These are phyloP conservation scores for Neurospora sublineolata DNA, from an alignment of 495 filamentous ascomycete genomes.

Conservation along the genomic window DNA sequence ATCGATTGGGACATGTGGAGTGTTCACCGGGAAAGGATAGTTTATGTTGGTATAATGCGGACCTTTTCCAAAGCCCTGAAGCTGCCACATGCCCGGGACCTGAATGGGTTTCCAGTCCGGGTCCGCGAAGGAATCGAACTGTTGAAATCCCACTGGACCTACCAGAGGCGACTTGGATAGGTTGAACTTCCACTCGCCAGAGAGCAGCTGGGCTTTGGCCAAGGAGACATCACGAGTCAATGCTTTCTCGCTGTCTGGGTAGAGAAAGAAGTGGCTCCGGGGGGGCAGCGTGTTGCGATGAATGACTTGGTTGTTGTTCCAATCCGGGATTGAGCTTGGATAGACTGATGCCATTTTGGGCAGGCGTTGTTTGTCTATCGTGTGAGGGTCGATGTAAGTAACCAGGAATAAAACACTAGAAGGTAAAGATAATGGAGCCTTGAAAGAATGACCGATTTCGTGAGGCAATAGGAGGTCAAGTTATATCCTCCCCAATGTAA, in stretches of 20 bases:
- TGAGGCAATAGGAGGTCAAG: not conserved
- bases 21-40: conserved; percentile 51
- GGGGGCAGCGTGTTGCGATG: conserved; percentile 52
- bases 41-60: conserved; percentile 57
- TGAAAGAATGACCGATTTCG: not conserved
- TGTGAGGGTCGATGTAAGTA: not conserved
- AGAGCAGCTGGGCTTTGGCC: conserved; percentile 35
- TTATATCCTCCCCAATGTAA: not conserved
- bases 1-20: conserved; percentile 49
- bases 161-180: conserved; percentile 39
- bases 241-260: conserved; percentile 26
- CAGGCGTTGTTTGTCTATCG: not conserved
- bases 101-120: conserved; percentile 43
- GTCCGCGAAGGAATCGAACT: conserved; percentile 9
- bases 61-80: conserved; percentile 50
- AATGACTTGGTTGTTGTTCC: conserved; percentile 49
- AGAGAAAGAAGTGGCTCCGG: conserved; percentile 48
- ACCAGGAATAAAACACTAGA: not conserved
- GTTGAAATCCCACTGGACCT: conserved; percentile 33
- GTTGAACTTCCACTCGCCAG: conserved; percentile 48
- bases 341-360: not conserved
- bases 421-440: not conserved
- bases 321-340: conserved; percentile 35
- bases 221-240: conserved; percentile 18
- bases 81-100: conserved; percentile 62